A percentile compares a stretch with the other conserved stretches of the same genome.
phyloP scores from a whole-genome alignment of 345 rosid genomes.

The Heritiera littoralis region DNA sequence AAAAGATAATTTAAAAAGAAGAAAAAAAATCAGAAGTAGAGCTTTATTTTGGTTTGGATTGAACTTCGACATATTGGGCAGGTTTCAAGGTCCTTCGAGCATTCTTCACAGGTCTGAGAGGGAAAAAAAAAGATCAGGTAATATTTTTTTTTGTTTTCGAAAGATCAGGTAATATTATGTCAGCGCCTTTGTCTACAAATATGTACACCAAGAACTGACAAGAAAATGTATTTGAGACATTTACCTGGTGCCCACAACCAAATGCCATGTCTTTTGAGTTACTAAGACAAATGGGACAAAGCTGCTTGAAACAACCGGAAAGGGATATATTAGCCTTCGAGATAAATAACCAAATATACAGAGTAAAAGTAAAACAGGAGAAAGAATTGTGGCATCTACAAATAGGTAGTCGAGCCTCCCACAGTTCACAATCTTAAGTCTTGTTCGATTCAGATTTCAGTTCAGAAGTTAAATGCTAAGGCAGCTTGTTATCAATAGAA shows the following conservation, averaged over 20 bases:
- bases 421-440: neutral
- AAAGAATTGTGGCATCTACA: neutral
- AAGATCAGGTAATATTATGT: neutral
- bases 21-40: slow-evolving; percentile 39
- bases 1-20: neutral
- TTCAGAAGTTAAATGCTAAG: neutral
- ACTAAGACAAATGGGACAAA: slow-evolving; percentile 84
- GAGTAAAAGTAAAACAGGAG: neutral
- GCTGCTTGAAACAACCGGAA: slow-evolving; percentile 40
- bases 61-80: slow-evolving; percentile 84
- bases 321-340: neutral
- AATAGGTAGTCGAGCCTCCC: neutral
- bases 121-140: neutral
- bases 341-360: neutral
- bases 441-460: neutral
- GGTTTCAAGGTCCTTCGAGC: slow-evolving; percentile 62
- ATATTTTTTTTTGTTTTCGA: too few species aligned
- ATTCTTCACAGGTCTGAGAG: slow-evolving; percentile 79
- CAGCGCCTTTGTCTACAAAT: neutral
- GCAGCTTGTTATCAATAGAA: neutral
- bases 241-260: slow-evolving; percentile 97
- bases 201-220: neutral
- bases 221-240: neutral
- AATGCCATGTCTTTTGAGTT: slow-evolving; percentile 85
- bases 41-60: slow-evolving; percentile 77